Percentiles rank a stretch among this genome's conserved stretches.
Conservation (phyloP, 2,329 filamentous ascomycete species). For the Penicillium sp. region DNA sequence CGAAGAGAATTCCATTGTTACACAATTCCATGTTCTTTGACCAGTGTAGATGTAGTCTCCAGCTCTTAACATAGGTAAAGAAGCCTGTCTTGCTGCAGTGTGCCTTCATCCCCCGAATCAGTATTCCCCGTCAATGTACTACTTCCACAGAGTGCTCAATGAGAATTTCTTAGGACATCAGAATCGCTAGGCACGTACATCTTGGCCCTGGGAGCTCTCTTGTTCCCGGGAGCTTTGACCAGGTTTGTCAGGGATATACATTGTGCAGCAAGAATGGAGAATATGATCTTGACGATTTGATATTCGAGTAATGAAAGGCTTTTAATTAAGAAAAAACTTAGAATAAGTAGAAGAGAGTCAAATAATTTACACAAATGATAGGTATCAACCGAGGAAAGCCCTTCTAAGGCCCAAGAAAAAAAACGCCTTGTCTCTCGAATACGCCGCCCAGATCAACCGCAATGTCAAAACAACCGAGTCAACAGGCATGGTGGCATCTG, state of each 20-base stretch:
- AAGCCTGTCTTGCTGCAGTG: neutral
- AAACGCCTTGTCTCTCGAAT: constrained; percentile 1
- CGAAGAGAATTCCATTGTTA: constrained; percentile 8
- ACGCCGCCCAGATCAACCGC: neutral
- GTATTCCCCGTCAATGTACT: neutral
- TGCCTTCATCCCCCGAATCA: neutral
- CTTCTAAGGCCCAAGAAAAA: neutral
- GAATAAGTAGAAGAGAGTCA: neutral
- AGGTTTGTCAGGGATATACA: too few relatives aligned
- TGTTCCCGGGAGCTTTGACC: too few relatives aligned
- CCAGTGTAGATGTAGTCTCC: neutral
- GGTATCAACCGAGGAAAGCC: constrained; percentile 9
- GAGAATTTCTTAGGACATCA: too few relatives aligned
- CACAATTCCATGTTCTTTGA: neutral
- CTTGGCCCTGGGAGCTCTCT: too few relatives aligned
- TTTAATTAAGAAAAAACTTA: neutral
- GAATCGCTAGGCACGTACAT: too few relatives aligned
- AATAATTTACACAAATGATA: constrained; percentile 5
- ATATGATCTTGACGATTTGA: too few relatives aligned
- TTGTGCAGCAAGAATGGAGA: too few relatives aligned
- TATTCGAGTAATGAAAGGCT: neutral
- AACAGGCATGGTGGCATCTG: neutral
- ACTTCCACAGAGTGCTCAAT: neutral
- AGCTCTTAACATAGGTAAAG: neutral
- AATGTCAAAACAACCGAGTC: neutral